Evolutionary conservation across 257 asterid genomes (phyloP).

Genomic region (Leonotis leonurus): DNA sequence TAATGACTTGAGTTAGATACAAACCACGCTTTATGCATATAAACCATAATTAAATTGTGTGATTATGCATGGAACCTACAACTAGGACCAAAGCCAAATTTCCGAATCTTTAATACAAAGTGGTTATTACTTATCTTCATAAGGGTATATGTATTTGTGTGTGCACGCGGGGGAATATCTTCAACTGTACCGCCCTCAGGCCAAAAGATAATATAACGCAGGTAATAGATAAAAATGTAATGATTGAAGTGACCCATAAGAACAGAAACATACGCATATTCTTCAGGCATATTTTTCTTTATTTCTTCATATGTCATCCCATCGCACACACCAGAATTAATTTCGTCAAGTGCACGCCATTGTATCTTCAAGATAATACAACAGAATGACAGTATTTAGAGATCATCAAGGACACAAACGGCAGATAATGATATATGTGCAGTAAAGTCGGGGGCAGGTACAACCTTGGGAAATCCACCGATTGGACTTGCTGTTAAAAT

Average conservation of each 20-base stretch:
- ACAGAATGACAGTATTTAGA: neutral
- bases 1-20: neutral
- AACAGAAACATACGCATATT: slow-evolving; percentile 66
- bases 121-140: neutral
- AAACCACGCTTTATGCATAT: neutral
- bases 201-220: neutral
- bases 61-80: neutral
- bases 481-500: slow-evolving; percentile 79
- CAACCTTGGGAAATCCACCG: slow-evolving; percentile 93
- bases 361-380: slow-evolving; percentile 59
- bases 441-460: neutral
- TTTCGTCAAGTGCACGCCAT: slow-evolving; percentile 99
- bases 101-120: neutral
- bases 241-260: slow-evolving; percentile 4
- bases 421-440: slow-evolving; percentile 7
- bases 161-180: too few species aligned
- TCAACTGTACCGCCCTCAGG: neutral
- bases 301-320: slow-evolving; percentile 99
- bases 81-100: neutral
- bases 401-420: slow-evolving; percentile 9
- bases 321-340: slow-evolving; percentile 91
- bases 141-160: neutral
- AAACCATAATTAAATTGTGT: neutral
- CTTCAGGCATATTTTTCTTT: slow-evolving; percentile 97
- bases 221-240: neutral